phyloP scores from a whole-genome alignment of 2,329 filamentous ascomycete species.

The Geoglossum cookeanum region DNA sequence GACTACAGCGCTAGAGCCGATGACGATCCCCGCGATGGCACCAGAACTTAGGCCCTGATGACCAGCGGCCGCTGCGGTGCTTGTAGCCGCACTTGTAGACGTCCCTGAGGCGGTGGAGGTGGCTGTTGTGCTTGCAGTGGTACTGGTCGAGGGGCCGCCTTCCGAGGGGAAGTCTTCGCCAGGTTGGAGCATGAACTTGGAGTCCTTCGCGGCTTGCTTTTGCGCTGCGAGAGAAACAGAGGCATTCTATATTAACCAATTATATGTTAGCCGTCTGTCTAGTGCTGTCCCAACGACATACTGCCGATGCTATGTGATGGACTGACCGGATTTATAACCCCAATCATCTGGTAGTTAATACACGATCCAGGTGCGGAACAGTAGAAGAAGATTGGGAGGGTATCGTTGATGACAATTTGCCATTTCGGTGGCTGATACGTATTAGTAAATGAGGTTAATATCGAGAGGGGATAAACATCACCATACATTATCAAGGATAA shows the following conservation, averaged over 20 bases:
- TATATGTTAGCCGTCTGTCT: no score
- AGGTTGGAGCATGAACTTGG: conserved; percentile 18
- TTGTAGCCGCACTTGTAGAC: background rate
- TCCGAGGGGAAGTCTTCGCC: conserved; percentile 23
- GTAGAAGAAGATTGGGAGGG: conserved; percentile 48
- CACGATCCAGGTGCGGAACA: conserved; percentile 51
- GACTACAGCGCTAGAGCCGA: conserved; percentile 23
- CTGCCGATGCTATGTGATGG: background rate
- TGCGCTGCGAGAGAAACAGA: conserved; percentile 14
- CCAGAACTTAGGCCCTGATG: background rate
- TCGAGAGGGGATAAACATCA: background rate
- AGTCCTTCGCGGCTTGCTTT: conserved; percentile 12
- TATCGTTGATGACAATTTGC: conserved; percentile 35
- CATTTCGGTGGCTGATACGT: conserved; percentile 24
- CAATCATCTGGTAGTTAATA: conserved; percentile 48
- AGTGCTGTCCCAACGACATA: no score
- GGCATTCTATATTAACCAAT: conserved; percentile 10
- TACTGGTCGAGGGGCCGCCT: background rate
- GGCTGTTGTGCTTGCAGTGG: background rate
- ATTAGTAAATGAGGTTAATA: background rate
- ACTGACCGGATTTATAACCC: conserved; percentile 50
- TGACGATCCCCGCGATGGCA: conserved; percentile 14
- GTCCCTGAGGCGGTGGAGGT: background rate
- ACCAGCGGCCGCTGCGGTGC: background rate
- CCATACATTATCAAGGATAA: conserved; percentile 28